These are phyloP conservation scores for Phytophthora parvispora DNA, from an alignment of 352 stramenopile genomes.

Conservation along the genomic window DNA sequence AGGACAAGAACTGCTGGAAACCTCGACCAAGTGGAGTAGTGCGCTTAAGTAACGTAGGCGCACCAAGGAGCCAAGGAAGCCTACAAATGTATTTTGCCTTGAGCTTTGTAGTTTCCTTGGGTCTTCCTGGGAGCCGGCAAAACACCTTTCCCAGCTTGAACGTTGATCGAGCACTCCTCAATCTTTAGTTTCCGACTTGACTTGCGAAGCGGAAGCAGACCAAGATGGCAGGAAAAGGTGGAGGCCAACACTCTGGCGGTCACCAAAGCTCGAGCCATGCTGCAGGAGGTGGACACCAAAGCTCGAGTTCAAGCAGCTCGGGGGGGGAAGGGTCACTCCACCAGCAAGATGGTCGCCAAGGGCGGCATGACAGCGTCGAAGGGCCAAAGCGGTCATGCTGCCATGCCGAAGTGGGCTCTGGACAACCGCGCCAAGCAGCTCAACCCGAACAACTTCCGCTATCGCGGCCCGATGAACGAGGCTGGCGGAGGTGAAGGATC, in stretches of 20 bases:
- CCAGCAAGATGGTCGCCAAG: neutral
- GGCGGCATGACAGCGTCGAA: neutral
- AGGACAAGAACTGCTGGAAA: neutral
- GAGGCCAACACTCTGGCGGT: neutral
- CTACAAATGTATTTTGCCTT: neutral
- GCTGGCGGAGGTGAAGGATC: no score
- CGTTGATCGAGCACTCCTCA: neutral
- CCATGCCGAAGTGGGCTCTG: no score
- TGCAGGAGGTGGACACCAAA: neutral
- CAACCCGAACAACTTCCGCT: no score
- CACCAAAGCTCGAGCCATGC: neutral
- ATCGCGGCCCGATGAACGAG: no score
- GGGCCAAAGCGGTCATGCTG: no score
- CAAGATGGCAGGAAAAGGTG: conserved; percentile 1
- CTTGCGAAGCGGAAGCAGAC: neutral
- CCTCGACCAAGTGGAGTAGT: neutral
- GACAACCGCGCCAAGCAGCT: no score
- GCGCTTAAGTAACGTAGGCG: neutral
- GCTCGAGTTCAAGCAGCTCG: neutral
- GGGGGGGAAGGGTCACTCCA: neutral
- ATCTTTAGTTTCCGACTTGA: neutral
- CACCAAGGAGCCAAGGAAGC: neutral
- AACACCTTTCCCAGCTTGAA: neutral
- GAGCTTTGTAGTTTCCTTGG: neutral
- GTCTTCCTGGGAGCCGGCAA: neutral